phyloP scores from a whole-genome alignment of 2,329 filamentous ascomycete genomes.

The Hypomyces perniciosus region DNA sequence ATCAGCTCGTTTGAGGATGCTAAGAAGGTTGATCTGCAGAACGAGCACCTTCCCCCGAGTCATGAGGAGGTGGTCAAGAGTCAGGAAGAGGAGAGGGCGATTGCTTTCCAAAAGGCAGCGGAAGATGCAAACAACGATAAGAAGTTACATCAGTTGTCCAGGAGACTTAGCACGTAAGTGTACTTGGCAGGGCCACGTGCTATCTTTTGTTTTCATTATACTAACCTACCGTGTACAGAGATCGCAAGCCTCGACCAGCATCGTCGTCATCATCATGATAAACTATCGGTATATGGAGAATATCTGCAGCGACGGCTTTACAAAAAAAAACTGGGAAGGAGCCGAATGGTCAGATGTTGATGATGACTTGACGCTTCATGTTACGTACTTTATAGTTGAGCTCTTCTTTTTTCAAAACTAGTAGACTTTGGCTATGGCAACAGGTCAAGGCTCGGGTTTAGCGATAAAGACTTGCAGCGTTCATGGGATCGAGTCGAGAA shows the following conservation, averaged over 20 bases:
- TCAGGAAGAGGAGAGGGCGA: conserved; percentile 72
- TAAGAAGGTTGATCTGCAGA: conserved; percentile 92
- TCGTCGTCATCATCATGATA: conserved; percentile 18
- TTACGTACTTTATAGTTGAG: conserved; percentile 13
- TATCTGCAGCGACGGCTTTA: conserved; percentile 7
- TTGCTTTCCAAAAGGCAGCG: conserved; percentile 79
- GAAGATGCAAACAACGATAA: conserved; percentile 89
- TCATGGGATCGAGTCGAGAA: too few relatives aligned
- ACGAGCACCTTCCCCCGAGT: conserved; percentile 86
- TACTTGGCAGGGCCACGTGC: not conserved
- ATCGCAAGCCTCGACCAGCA: conserved; percentile 24
- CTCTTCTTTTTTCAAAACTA: conserved; percentile 10
- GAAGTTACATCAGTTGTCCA: conserved; percentile 76
- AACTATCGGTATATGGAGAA: conserved; percentile 1
- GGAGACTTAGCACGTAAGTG: conserved; percentile 88
- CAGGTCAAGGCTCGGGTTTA: not conserved
- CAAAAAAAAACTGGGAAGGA: conserved; percentile 2
- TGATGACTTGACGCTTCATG: conserved; percentile 11
- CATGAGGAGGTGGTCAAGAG: conserved; percentile 86
- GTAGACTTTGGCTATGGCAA: conserved; percentile 12
- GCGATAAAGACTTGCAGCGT: too few relatives aligned
- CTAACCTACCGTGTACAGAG: conserved; percentile 17
- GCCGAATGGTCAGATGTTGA: not conserved
- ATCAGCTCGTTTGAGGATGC: conserved; percentile 97
- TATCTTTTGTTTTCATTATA: not conserved